A percentile compares a stretch with the other conserved stretches of the same genome.
Evolutionary conservation across 1,139 yeast genomes (phyloP).

Genomic region (Kodamaea sp.): DNA sequence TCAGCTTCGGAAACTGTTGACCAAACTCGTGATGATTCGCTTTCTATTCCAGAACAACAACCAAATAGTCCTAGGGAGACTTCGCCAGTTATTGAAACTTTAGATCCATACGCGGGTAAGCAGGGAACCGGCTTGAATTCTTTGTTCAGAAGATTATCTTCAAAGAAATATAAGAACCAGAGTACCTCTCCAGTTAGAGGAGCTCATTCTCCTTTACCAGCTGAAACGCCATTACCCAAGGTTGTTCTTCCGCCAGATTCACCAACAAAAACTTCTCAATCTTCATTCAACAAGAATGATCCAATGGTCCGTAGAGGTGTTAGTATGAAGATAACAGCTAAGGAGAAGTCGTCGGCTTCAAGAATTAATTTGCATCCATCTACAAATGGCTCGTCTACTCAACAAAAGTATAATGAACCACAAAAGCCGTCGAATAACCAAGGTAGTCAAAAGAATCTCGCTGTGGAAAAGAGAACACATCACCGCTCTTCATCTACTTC

Average conservation of each 20-base stretch:
- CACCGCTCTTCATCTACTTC: conserved; percentile 32
- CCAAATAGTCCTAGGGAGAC: conserved; percentile 30
- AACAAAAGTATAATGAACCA: conserved; percentile 2
- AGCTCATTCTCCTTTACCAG: conserved; percentile 6
- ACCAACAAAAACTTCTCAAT: conserved; percentile 16
- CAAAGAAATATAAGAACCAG: conserved; percentile 26
- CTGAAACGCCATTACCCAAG: conserved; percentile 14
- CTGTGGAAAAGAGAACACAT: conserved; percentile 17
- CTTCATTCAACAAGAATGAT: conserved; percentile 23
- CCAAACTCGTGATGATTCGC: conserved; percentile 9
- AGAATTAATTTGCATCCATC: conserved; percentile 21
- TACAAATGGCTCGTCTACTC: conserved; percentile 17
- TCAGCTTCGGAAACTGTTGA: conserved; percentile 16
- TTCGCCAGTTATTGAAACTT: conserved; percentile 22
- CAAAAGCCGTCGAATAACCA: not conserved
- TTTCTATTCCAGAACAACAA: conserved; percentile 32
- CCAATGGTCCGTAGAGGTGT: conserved; percentile 61
- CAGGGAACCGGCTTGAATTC: conserved; percentile 29
- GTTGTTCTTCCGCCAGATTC: conserved; percentile 18
- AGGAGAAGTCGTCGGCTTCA: conserved; percentile 41
- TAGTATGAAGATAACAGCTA: conserved; percentile 59
- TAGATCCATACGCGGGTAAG: conserved; percentile 32
- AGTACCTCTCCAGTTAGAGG: conserved; percentile 15
- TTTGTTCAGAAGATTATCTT: conserved; percentile 37
- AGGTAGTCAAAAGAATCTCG: conserved; percentile 1